Evolutionary conservation across 2,329 filamentous ascomycete genomes (phyloP), one percentile per base, ranked within the genome.

Genomic region (Lachnellula occidentalis): DNA sequence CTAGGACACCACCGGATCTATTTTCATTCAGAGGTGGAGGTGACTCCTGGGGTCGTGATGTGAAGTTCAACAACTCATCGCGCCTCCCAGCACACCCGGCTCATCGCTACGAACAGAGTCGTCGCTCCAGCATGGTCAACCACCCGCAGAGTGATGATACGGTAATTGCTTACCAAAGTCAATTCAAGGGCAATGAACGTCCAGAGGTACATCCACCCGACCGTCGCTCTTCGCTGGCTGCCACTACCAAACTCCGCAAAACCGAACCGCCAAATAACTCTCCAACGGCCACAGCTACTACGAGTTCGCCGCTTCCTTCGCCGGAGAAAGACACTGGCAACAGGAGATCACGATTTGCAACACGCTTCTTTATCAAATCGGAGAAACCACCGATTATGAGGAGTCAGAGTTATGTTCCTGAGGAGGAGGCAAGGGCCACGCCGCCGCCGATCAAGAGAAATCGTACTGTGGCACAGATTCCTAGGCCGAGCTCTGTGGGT

Each of bases 211-310:
- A 37, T 6, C 58, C 59, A 0, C 63, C 66, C 0, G 63, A 68
- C 45, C 66, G 67, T 7, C 57, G 66, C 4, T 67, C 66, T 8
- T 66, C 63, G 5, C 56, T 69, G 3, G 53, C 61, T 6, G 62
- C 62, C 4, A 45, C 59, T 2, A 57, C 61, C 1, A 65, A 66
- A 49, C 49, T 65, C 0, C 56, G 60, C 19, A 62, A 61, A 34
- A 42, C 56, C n/a, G 54, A 22, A 14, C 43, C 53, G 7, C 39
- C n/a, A 43, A 43, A 19, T 8, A 49, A 37, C 34, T 36, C 41
- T 15, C 34, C 47, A 15, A 45, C 51, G 7, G 24, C 21, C 4
- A 42, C 48, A 15, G 42, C 51, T 34, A 19, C 14, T 14, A 22
- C 17, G 12, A 43, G 37, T 6, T 48, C 49, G 9, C 24, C 42